phyloP scores from a whole-genome alignment of 345 rosid genomes.

The Triadica sebifera region DNA sequence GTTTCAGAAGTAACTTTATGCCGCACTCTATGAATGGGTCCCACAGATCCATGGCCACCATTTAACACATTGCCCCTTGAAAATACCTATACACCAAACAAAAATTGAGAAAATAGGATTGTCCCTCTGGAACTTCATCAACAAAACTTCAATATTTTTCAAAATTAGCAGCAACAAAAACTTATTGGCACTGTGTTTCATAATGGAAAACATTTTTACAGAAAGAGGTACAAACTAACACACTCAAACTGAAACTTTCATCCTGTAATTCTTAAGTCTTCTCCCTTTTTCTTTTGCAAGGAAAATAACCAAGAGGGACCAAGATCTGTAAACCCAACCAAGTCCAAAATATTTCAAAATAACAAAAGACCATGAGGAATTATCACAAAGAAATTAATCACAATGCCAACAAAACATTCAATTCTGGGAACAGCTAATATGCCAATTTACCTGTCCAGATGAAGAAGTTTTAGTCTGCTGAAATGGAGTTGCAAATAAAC shows the following conservation, averaged over 20 bases:
- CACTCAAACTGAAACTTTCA: background rate
- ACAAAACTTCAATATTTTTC: slow-evolving; percentile 3
- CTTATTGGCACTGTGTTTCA: background rate
- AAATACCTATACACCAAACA: slow-evolving; percentile 33
- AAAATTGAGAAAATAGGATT: slow-evolving; percentile 7
- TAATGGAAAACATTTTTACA: background rate
- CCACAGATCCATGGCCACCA: slow-evolving; percentile 54
- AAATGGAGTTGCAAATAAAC: slow-evolving; percentile 42
- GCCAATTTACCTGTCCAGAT: slow-evolving; percentile 54
- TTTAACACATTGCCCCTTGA: slow-evolving; percentile 41
- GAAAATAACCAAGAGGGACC: background rate
- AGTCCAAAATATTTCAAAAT: background rate
- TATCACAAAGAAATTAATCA: background rate
- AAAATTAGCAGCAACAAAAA: slow-evolving; percentile 3
- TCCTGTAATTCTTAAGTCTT: background rate
- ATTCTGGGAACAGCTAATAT: background rate
- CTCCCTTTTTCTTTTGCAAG: background rate
- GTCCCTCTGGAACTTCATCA: slow-evolving; percentile 1
- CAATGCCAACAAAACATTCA: background rate
- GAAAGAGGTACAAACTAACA: too few species aligned
- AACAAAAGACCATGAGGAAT: background rate
- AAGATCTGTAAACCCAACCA: background rate
- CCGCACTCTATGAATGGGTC: slow-evolving; percentile 64
- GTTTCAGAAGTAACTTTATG: slow-evolving; percentile 37
- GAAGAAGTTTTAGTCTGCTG: slow-evolving; percentile 46